phyloP scores from a whole-genome alignment of 2,329 filamentous ascomycete genomes.

The Davidsoniella eucalypti region DNA sequence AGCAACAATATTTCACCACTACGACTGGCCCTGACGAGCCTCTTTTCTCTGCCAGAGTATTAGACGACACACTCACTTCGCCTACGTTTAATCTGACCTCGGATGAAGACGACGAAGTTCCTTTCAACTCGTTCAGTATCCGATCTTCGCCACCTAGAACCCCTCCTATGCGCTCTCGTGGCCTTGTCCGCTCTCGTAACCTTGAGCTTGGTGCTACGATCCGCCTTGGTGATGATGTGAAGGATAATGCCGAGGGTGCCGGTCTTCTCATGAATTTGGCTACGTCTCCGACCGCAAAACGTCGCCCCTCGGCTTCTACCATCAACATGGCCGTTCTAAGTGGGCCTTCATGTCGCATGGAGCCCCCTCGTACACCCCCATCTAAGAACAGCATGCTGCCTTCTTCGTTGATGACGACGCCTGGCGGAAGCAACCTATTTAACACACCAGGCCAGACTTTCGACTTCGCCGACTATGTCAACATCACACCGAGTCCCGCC shows the following conservation, averaged over 20 bases:
- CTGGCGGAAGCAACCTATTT: slow-evolving; percentile 51
- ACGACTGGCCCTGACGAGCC: slow-evolving; percentile 56
- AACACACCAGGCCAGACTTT: slow-evolving; percentile 70
- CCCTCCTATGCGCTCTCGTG: slow-evolving; percentile 49
- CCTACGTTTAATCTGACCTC: slow-evolving; percentile 42
- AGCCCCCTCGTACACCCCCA: slow-evolving; percentile 59
- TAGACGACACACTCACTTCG: slow-evolving; percentile 45
- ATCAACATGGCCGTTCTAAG: slow-evolving; percentile 34
- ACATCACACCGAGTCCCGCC: slow-evolving; percentile 89
- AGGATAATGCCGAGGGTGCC: slow-evolving; percentile 55
- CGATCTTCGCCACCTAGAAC: slow-evolving; percentile 63
- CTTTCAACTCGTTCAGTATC: slow-evolving; percentile 56
- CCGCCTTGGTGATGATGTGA: slow-evolving; percentile 2
- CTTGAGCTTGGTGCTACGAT: slow-evolving; percentile 6
- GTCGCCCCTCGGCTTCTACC: slow-evolving; percentile 1
- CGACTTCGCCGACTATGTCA: slow-evolving; percentile 93
- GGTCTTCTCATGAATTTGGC: slow-evolving; percentile 72
- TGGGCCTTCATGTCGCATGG: slow-evolving; percentile 35
- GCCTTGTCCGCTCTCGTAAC: slow-evolving; percentile 29
- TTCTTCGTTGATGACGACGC: slow-evolving; percentile 81
- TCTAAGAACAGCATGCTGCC: slow-evolving; percentile 51
- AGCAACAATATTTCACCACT: slow-evolving; percentile 61
- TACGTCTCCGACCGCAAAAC: slow-evolving; percentile 66
- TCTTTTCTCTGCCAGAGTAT: slow-evolving; percentile 57
- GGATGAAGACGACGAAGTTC: slow-evolving; percentile 73